Evolutionary conservation across 176 grass and related monocot genomes (phyloP).

Genomic region (Sorghum bicolor): Sorghum_bicolor_NCBIv3 NC_012873.2:59756001-59756500

Average conservation of each 20-base stretch:
- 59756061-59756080: too few relatives aligned
- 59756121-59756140: too few relatives aligned
- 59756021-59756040: too few relatives aligned
- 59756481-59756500: background rate
- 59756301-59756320: background rate
- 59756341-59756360: background rate
- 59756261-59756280: background rate
- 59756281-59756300: background rate
- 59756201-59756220: background rate
- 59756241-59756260: background rate
- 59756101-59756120: too few relatives aligned
- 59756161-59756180: too few relatives aligned
- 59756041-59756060: too few relatives aligned
- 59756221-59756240: background rate
- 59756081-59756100: too few relatives aligned
- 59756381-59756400: background rate
- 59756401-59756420: background rate
- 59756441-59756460: slow-evolving; percentile 11
- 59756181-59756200: background rate
- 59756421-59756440: background rate
- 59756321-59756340: background rate
- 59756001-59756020: too few relatives aligned
- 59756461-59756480: background rate
- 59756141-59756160: too few relatives aligned
- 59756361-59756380: background rate